Conservation (phyloP, 805 yeast species). For the Metschnikowia amazonensis region DNA sequence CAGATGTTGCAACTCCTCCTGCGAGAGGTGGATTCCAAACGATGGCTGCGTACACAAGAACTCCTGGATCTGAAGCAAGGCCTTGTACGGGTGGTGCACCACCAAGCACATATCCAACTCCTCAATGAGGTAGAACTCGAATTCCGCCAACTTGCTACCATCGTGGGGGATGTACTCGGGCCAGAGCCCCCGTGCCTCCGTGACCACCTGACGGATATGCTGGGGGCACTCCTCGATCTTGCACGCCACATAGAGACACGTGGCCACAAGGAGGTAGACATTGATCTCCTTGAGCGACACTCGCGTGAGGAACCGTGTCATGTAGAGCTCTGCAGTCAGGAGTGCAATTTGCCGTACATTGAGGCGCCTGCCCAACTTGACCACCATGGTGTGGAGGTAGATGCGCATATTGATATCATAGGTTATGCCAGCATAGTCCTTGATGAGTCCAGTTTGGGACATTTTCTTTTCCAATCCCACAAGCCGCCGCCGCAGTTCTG, state of each 20-base stretch:
- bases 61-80: conserved; percentile 52
- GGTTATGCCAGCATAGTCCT: conserved; percentile 43
- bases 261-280: conserved; percentile 72
- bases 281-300: conserved; percentile 80
- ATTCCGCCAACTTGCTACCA: conserved; percentile 86
- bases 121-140: conserved; percentile 89
- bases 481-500: conserved; percentile 41
- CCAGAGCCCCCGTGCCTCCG: conserved; percentile 88
- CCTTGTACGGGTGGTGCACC: conserved; percentile 73
- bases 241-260: conserved; percentile 85
- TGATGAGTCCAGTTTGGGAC: conserved; percentile 41
- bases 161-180: conserved; percentile 93
- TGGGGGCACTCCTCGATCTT: conserved; percentile 95
- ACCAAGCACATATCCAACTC: conserved; percentile 72
- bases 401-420: conserved; percentile 66
- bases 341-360: conserved; percentile 77
- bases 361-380: conserved; percentile 74
- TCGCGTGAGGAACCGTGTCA: conserved; percentile 69
- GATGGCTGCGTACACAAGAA: conserved; percentile 32
- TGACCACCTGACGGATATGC: conserved; percentile 77
- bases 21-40: conserved; percentile 38
- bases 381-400: conserved; percentile 69
- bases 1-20: conserved; percentile 73
- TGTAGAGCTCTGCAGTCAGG: conserved; percentile 84
- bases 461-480: conserved; percentile 39